Percentiles rank a stretch among this genome's conserved stretches.
Conservation (phyloP, 139 green algal species). For the Chlamydomonas asymmetrica region DNA sequence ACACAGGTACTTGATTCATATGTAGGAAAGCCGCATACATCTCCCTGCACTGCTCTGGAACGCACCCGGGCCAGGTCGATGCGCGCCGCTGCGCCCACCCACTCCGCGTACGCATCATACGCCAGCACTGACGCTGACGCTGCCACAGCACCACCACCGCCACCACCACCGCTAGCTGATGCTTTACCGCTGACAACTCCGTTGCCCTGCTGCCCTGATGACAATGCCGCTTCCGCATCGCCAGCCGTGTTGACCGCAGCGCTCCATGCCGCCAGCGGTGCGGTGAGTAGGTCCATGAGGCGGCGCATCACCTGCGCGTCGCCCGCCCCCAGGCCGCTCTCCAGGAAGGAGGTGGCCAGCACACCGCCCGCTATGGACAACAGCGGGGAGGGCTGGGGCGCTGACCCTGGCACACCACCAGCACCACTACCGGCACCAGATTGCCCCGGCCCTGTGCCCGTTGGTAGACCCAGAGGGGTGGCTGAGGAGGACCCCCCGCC, state of each 20-base stretch:
- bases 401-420: constrained; percentile 23
- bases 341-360: constrained; percentile 71
- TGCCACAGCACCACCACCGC: too few species aligned
- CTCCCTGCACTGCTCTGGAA: too few species aligned
- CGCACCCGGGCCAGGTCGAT: too few species aligned
- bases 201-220: too few species aligned
- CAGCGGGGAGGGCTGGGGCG: constrained; percentile 42
- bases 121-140: too few species aligned
- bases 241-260: too few species aligned
- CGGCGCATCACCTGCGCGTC: constrained; percentile 61
- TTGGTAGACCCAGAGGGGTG: neutral
- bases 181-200: too few species aligned
- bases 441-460: neutral
- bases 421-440: neutral
- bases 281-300: constrained; percentile 66
- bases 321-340: constrained; percentile 54
- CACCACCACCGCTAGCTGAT: neutral
- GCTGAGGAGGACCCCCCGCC: neutral
- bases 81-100: constrained; percentile 59
- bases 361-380: constrained; percentile 57
- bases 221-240: too few species aligned
- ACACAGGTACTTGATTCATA: too few species aligned
- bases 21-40: too few species aligned
- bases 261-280: constrained; percentile 48
- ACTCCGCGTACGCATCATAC: constrained; percentile 68